phyloP scores from a whole-genome alignment of 192 early-diverging fungal species.

The Thamnidium elegans region DNA sequence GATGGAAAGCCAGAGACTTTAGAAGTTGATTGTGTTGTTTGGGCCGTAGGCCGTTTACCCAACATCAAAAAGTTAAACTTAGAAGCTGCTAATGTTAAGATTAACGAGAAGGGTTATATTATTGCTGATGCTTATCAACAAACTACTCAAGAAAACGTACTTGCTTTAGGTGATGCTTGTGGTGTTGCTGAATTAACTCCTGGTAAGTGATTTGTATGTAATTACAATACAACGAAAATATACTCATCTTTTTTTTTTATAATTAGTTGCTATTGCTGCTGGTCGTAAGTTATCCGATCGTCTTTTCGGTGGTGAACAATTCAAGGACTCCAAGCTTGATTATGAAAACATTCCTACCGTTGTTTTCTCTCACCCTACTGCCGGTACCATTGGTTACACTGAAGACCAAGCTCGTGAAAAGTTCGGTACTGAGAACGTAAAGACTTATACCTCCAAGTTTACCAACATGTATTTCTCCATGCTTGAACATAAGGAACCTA shows the following conservation, averaged over 20 bases:
- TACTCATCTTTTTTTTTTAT: background rate
- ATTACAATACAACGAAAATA: too few species aligned
- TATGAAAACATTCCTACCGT: constrained; percentile 95
- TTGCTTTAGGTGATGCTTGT: constrained; percentile 93
- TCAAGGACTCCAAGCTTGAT: constrained; percentile 77
- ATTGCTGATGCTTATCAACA: constrained; percentile 85
- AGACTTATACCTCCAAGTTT: constrained; percentile 84
- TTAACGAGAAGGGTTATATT: constrained; percentile 72
- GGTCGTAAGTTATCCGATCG: constrained; percentile 87
- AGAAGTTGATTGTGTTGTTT: constrained; percentile 83
- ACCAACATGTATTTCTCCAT: constrained; percentile 87
- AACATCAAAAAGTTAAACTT: constrained; percentile 73
- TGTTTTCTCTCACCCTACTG: constrained; percentile 90
- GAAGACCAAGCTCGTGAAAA: constrained; percentile 72
- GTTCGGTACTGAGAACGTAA: constrained; percentile 76
- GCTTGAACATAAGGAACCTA: constrained; percentile 83
- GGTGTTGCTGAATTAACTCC: constrained; percentile 91
- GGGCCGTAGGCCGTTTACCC: constrained; percentile 88
- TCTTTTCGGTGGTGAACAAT: constrained; percentile 78
- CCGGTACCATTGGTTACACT: constrained; percentile 84
- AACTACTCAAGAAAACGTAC: constrained; percentile 66
- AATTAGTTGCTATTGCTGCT: constrained; percentile 87
- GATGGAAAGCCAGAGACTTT: constrained; percentile 41
- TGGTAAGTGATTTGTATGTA: constrained; percentile 39
- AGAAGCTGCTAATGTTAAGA: constrained; percentile 56